phyloP scores from a whole-genome alignment of 495 filamentous ascomycete genomes.

The Endocarpon pusillum region DNA sequence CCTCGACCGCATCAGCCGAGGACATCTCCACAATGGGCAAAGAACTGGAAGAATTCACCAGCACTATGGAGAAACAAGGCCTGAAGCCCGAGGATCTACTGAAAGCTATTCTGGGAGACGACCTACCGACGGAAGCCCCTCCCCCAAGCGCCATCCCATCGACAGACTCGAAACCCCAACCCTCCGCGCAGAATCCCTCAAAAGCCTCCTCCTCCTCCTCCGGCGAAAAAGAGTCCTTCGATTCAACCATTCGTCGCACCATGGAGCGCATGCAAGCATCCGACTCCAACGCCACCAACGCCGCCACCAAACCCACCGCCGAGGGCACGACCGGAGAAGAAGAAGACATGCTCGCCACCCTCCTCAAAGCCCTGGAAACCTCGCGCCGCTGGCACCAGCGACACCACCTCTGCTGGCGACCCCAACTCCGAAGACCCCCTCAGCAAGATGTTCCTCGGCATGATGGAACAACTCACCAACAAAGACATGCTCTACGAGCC shows the following conservation, averaged over 20 bases:
- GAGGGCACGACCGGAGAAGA: no score
- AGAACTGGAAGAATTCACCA: constrained; percentile 48
- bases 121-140: constrained; percentile 2
- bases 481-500: constrained; percentile 97
- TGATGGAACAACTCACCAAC: constrained; percentile 98
- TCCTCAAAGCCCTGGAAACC: constrained; percentile 73
- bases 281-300: constrained; percentile 62
- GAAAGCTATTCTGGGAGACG: constrained; percentile 60
- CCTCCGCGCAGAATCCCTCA: constrained; percentile 13
- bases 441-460: constrained; percentile 78
- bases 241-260: constrained; percentile 74
- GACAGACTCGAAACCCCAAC: constrained; percentile 10
- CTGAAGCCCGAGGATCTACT: constrained; percentile 60
- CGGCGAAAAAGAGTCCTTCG: constrained; percentile 48
- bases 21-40: constrained; percentile 1
- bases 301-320: constrained; percentile 46
- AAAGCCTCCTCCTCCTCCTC: no score
- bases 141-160: constrained; percentile 9
- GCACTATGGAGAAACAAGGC: constrained; percentile 62
- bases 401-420: constrained; percentile 38
- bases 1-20: background rate
- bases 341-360: constrained; percentile 68
- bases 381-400: no score
- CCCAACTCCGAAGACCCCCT: constrained; percentile 69
- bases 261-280: constrained; percentile 90